Evolutionary conservation across 1,139 yeast species (phyloP).

Genomic region (Geotrichum europaeum): DNA sequence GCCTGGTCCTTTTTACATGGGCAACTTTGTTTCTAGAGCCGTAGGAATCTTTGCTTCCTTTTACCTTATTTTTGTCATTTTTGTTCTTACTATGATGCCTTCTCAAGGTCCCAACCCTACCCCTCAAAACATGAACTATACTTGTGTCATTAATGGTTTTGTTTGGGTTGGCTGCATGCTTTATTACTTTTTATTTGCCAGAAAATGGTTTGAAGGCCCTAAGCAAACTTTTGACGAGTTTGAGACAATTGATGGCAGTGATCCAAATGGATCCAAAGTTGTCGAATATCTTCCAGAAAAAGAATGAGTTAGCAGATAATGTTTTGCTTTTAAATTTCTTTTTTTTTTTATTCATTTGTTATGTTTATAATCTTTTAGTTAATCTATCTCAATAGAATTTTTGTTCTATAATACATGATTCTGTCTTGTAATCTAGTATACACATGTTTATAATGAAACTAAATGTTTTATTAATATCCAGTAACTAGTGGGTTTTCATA

Average conservation of each 20-base stretch:
- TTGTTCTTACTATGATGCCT: conserved; percentile 57
- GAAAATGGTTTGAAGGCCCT: conserved; percentile 61
- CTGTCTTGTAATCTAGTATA: too few relatives aligned
- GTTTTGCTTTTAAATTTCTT: too few relatives aligned
- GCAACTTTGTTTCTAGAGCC: conserved; percentile 41
- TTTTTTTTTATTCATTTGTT: too few relatives aligned
- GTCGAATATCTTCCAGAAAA: background rate
- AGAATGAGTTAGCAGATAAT: background rate
- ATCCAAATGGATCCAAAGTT: background rate
- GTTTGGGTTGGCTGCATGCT: conserved; percentile 47
- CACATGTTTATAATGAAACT: too few relatives aligned
- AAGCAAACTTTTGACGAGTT: conserved; percentile 45
- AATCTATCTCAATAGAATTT: too few relatives aligned
- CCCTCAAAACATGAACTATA: conserved; percentile 55
- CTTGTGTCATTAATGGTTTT: conserved; percentile 54
- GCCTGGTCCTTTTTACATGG: conserved; percentile 63
- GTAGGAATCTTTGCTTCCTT: conserved; percentile 27
- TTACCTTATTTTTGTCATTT: conserved; percentile 50
- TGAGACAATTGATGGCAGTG: conserved; percentile 6
- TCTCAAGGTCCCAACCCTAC: conserved; percentile 46
- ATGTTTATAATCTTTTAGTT: too few relatives aligned
- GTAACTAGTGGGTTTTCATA: too few relatives aligned
- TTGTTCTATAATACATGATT: too few relatives aligned
- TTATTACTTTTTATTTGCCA: conserved; percentile 51
- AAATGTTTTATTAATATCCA: too few relatives aligned